Percentiles rank a stretch among this genome's conserved stretches.
phyloP scores from a whole-genome alignment of 176 grass and related monocot genomes.

The Triticum monococcum region DNA sequence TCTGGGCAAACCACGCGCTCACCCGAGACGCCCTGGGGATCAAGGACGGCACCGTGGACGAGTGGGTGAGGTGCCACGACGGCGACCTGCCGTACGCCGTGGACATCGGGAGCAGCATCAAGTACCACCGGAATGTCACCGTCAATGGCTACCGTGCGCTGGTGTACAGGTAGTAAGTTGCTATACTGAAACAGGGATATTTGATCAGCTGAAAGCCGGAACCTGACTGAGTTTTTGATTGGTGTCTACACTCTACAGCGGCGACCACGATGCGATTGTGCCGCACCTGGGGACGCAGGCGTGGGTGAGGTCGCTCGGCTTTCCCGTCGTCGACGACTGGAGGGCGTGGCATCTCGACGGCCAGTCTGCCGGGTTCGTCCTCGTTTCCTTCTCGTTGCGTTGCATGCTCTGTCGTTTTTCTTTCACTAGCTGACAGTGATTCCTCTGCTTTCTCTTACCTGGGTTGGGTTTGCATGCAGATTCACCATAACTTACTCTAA shows the following conservation, averaged over 20 bases:
- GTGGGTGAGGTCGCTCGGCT: slow-evolving; percentile 61
- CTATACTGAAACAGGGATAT: background rate
- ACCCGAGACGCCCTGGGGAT: slow-evolving; percentile 43
- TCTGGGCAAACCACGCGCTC: slow-evolving; percentile 45
- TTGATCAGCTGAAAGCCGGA: background rate
- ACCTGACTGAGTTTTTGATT: background rate
- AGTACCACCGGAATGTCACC: slow-evolving; percentile 46
- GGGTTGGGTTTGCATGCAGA: background rate
- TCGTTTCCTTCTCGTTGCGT: background rate
- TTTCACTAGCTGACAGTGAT: background rate
- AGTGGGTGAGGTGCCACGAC: slow-evolving; percentile 44
- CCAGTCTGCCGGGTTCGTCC: slow-evolving; percentile 40
- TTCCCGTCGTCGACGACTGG: slow-evolving; percentile 39
- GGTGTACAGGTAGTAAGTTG: slow-evolving; percentile 26
- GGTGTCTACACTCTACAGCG: slow-evolving; percentile 25
- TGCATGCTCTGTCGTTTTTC: background rate
- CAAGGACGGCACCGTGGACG: slow-evolving; percentile 41
- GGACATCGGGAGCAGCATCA: slow-evolving; percentile 17
- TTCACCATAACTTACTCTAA: slow-evolving; percentile 42
- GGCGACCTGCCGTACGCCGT: background rate
- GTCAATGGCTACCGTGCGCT: slow-evolving; percentile 38
- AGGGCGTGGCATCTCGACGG: slow-evolving; percentile 55
- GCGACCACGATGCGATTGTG: slow-evolving; percentile 40
- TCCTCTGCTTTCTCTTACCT: background rate
- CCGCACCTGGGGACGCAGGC: slow-evolving; percentile 52